Evolutionary conservation across 768 basidiomycete genomes (phyloP).

Genomic region (Sutorius australiensis): DNA sequence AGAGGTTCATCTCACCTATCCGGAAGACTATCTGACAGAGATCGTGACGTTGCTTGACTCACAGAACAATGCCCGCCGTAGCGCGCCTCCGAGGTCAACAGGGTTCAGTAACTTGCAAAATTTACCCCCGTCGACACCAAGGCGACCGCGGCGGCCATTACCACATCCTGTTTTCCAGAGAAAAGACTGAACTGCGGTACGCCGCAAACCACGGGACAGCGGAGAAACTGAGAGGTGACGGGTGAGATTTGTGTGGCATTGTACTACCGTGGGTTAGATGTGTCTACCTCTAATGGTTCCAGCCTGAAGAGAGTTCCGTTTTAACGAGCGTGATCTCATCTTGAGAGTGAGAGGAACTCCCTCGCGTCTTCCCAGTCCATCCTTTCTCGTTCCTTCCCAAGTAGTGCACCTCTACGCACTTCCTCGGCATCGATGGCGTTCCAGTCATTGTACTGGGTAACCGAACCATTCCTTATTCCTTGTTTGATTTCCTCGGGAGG

Average conservation of each 20-base stretch:
- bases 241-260: slow-evolving; percentile 1
- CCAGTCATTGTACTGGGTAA: slow-evolving; percentile 75
- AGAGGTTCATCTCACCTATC: slow-evolving; percentile 19
- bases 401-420: slow-evolving; percentile 46
- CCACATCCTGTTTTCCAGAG: slow-evolving; percentile 29
- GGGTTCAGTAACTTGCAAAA: slow-evolving; percentile 28
- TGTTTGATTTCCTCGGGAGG: slow-evolving; percentile 47
- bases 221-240: background rate
- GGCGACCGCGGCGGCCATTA: slow-evolving; percentile 27
- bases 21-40: background rate
- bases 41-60: background rate
- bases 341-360: slow-evolving; percentile 24
- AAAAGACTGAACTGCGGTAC: slow-evolving; percentile 9
- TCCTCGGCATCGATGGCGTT: slow-evolving; percentile 71
- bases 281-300: slow-evolving; percentile 2
- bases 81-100: slow-evolving; percentile 14
- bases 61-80: slow-evolving; percentile 26
- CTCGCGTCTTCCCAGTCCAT: slow-evolving; percentile 65
- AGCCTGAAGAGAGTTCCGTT: background rate
- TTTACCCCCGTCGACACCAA: slow-evolving; percentile 20
- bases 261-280: slow-evolving; percentile 9
- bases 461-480: slow-evolving; percentile 37
- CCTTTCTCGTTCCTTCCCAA: slow-evolving; percentile 73
- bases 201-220: background rate
- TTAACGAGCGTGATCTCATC: slow-evolving; percentile 6